Conservation (phyloP, 2,329 filamentous ascomycete genomes). For the Penicillium thymicola region DNA sequence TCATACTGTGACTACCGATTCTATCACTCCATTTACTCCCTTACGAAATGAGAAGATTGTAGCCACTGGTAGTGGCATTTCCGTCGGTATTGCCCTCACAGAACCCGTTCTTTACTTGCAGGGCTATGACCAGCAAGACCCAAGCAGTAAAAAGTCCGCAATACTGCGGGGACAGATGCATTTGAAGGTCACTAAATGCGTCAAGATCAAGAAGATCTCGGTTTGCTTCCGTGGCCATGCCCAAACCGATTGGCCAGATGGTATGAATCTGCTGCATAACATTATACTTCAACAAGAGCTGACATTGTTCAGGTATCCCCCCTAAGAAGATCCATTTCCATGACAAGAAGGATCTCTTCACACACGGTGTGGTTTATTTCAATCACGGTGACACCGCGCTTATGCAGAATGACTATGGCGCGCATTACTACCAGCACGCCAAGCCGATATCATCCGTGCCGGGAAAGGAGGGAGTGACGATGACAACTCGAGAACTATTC, state of each 20-base stretch:
- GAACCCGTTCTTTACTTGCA: conserved; percentile 50
- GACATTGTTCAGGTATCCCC: conserved; percentile 63
- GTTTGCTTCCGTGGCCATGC: conserved; percentile 82
- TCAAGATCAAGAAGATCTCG: conserved; percentile 89
- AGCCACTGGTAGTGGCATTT: conserved; percentile 49
- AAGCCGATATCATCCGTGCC: conserved; percentile 30
- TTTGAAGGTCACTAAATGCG: conserved; percentile 77
- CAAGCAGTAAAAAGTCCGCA: conserved; percentile 65
- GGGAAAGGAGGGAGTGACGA: conserved; percentile 32
- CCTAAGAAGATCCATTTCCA: conserved; percentile 78
- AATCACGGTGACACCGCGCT: conserved; percentile 52
- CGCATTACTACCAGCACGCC: conserved; percentile 59
- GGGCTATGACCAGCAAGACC: conserved; percentile 48
- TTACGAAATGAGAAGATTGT: conserved; percentile 47
- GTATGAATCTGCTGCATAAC: conserved; percentile 33
- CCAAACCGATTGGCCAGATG: conserved; percentile 93
- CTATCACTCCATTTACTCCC: conserved; percentile 31
- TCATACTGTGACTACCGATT: conserved; percentile 24
- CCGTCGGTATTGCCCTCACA: conserved; percentile 46
- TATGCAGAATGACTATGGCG: conserved; percentile 60
- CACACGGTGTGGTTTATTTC: conserved; percentile 89
- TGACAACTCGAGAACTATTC: conserved; percentile 36
- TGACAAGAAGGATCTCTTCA: conserved; percentile 81
- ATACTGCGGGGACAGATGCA: conserved; percentile 82
- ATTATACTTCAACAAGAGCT: background rate